phyloP scores from a whole-genome alignment of 73 alveolate species.

The Paramecium biaurelia region DNA sequence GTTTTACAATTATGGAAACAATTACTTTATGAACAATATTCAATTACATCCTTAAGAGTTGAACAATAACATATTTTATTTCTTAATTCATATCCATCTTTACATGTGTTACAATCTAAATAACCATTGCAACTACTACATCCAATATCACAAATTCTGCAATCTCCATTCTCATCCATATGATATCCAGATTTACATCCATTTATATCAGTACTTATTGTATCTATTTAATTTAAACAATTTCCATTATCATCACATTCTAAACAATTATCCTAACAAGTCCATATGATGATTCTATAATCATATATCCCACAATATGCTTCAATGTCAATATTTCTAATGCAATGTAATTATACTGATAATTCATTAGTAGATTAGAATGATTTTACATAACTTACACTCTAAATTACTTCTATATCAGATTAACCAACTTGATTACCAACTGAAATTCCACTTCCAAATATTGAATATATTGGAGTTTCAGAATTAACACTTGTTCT shows the following conservation, averaged over 20 bases:
- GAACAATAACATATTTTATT: background rate
- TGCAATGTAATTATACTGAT: background rate
- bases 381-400: background rate
- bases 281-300: background rate
- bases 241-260: background rate
- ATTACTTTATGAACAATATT: background rate
- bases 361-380: background rate
- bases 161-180: background rate
- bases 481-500: background rate
- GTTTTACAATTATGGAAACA: background rate
- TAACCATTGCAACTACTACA: background rate
- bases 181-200: slow-evolving; percentile 15
- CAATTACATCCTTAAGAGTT: background rate
- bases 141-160: background rate
- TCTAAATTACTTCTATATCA: background rate
- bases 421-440: slow-evolving; percentile 5
- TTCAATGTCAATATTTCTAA: background rate
- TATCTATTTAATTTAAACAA: background rate
- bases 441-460: slow-evolving; percentile 5
- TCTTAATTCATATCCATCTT: background rate
- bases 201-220: background rate
- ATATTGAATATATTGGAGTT: background rate
- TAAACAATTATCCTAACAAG: background rate
- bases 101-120: background rate
- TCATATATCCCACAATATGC: background rate